These are phyloP conservation scores for Fusarium coffeatum DNA, from an alignment of 2,329 filamentous ascomycete genomes.

Conservation along the genomic window DNA sequence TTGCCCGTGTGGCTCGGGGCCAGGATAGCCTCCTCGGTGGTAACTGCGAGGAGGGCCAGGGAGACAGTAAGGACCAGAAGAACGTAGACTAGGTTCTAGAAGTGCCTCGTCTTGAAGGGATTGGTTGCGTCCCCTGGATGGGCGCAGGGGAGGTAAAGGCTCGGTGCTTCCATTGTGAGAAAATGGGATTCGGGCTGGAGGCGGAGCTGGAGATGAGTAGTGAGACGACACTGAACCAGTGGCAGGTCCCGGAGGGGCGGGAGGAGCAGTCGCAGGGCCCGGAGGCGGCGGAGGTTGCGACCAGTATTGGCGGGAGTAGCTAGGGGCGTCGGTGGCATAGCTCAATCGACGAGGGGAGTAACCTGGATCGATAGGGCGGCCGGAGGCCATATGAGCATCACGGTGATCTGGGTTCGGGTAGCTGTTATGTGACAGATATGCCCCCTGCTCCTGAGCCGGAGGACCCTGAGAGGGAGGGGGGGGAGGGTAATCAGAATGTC, in stretches of 20 bases:
- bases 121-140: slow-evolving; percentile 52
- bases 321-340: slow-evolving; percentile 48
- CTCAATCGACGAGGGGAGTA: slow-evolving; percentile 50
- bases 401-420: slow-evolving; percentile 48
- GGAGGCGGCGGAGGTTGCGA: slow-evolving; percentile 48
- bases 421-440: slow-evolving; percentile 47
- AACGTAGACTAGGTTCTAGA: slow-evolving; percentile 50
- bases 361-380: slow-evolving; percentile 49
- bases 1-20: slow-evolving; percentile 45
- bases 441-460: slow-evolving; percentile 42
- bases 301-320: slow-evolving; percentile 52
- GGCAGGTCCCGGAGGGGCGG: slow-evolving; percentile 30
- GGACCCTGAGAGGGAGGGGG: slow-evolving; percentile 42
- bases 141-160: slow-evolving; percentile 54
- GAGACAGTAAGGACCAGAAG: slow-evolving; percentile 50
- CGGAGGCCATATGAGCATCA: slow-evolving; percentile 46
- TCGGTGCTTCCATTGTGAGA: slow-evolving; percentile 52
- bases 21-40: slow-evolving; percentile 49
- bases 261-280: slow-evolving; percentile 34
- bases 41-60: slow-evolving; percentile 48
- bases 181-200: slow-evolving; percentile 51
- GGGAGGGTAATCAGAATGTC: slow-evolving; percentile 47
- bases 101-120: slow-evolving; percentile 51
- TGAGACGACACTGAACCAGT: slow-evolving; percentile 41
- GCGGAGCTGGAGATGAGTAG: slow-evolving; percentile 46